Base-by-base conservation (phyloP, 148 eudicot genomes). In the Amaranthus cruentus region DNA sequence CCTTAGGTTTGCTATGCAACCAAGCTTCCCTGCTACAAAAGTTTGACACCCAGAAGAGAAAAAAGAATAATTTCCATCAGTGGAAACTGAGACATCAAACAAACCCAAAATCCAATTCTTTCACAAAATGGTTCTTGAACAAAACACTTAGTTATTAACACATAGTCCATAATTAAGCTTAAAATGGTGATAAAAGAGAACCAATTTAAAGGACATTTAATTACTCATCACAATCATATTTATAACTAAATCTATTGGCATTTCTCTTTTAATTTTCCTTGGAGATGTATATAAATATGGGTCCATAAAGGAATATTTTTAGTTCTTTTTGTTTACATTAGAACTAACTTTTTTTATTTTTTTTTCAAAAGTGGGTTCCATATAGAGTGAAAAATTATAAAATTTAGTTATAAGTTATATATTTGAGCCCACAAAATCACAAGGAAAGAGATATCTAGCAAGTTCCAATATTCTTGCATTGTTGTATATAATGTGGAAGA, bases 21-120 rank as follows among this genome's bases (percentile, higher is more conserved):
- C 98, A 93, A 73, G 91, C 87, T 85, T 93, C 98, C 81, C 92
- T 93, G 82, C 91, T 87, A 78, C 80, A 84, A 84, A 81, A 78
- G 66, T 55, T 70, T 43, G 4, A 21, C 14, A 83, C 42, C 75
- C 14, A 58, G 53, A 52, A 74, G 43, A 75, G 48, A 61, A 70
- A 55, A 68, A 60, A 42, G 75, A 79, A 82, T 76, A 82, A 81
- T 77, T 78, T 59, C 75, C 72, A 53, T 75, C 77, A 85, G 87
- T 79, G 83, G 65, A 68, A 72, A 47, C 7, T 48, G 10, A 50
- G 21, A 70, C 72, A 72, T 42, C 10, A 77, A 65, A 65, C 5
- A 50, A 66, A 49, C 6, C 55, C 61, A 49, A 49, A 38, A 6
- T 7, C 14, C 8, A 14, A 48, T 0, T 12, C n/a, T 69, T 53